Evolutionary conservation across 352 stramenopile species (phyloP), one percentile per base, ranked within the genome.

Genomic region (Phytopythium chamaehyphon): DNA sequence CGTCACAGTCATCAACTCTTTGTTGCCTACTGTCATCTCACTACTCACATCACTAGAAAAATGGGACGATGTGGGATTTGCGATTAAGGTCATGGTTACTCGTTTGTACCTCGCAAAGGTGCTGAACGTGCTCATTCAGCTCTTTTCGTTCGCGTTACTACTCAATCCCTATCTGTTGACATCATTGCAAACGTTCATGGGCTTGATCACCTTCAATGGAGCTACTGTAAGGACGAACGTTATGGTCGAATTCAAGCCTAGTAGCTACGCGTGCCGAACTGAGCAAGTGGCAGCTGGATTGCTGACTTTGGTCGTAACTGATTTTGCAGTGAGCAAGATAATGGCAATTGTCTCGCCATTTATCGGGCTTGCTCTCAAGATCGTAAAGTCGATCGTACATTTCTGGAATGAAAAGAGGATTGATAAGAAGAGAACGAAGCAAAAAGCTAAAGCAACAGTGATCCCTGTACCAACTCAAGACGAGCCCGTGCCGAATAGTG

Each of bases 51-150:
- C 49, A 7, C 71, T 92, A 10, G 83, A 93, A 59, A 76, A 73
- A 46, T 93, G 80, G 80, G 83, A 93, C 47, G 73, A 89, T 54
- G 66, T 74, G 16, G 81, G 80, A 0, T 91, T 92, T 59, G 64
- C 74, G 15, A 90, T 90, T 62, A 91, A 93, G 58, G 75, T 78
- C 8, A 89, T 90, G 76, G 72, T 92, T 33, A 90, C 73, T 22
- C 75, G 81, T 1, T 46, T 93, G 38, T 93, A 90, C 46, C 40
- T 93, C 39, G 78, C 83, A n/a, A 91, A 93, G 57, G 78, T 88
- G 22, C 64, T 93, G 16, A 93, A 93, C 47, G 77, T 88, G 1
- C 37, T 90, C 15, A 90, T 93, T 43, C 83, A 93, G 54, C 40
- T 93, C 22, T 77, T 81, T 51, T 91, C 83, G 21, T 90, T 85